Base-by-base conservation (phyloP, 495 filamentous ascomycete genomes). In the Cryomyces minteri region DNA sequence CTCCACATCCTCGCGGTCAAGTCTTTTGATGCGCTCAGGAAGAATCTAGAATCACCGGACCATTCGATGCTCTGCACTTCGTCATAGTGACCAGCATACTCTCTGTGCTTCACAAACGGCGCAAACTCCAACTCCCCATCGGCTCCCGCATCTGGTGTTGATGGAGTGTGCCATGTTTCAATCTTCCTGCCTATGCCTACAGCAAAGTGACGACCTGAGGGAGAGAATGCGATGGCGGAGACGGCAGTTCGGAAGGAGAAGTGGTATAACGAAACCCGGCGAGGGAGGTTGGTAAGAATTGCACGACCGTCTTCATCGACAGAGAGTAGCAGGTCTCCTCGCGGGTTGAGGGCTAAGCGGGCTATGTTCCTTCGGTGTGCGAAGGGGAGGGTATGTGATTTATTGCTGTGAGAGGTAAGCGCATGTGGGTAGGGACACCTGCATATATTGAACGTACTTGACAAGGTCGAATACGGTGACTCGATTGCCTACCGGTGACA, bases 401-500 rank as follows among this genome's bases (percentile, higher is more conserved):
- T 93, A 63, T 95, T 95, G 51, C 88, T 95, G 50, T 10, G 29
- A 25, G 18, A 25, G 18, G 18, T 25, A 25, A 25, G 18, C 18
- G 18, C 18, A 25, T 25, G 18, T 25, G 18, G 18, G 18, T 1
- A 25, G 18, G 18, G 2, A 25, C 18, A 25, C 2, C 18, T 25
- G 18, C 31, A 40, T 46, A 11, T 36, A 4, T 38, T 48, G 28
- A 8, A 64, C 76, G 52, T 73, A 94, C 88, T 95, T 86, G 47
- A 94, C 79, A 14, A 98, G 69, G 58, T 98, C 88, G 62, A 98
- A 98, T 42, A 95, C 82, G 2, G 90, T 83, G 43, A 98, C 84
- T 56, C 84, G 69, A 66, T 96, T 98, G 55, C 90, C 90, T 45
- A 98, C 92, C 28, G 90, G 90, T n/a, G 92, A 96, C 50, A 90